Conservation (phyloP, 345 rosid genomes). For the Noccaea caerulescens region DNA sequence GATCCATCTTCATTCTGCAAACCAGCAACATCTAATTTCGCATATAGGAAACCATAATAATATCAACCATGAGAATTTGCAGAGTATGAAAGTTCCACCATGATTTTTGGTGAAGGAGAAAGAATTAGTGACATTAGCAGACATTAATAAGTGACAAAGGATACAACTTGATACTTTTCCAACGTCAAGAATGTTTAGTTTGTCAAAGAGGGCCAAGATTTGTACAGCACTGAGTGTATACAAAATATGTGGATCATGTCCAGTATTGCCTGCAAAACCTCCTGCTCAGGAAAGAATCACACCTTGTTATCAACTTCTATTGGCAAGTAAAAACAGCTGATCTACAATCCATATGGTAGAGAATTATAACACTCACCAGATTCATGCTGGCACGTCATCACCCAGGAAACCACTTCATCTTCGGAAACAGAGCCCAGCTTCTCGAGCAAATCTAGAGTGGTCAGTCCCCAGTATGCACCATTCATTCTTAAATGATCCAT, state of each 20-base stretch:
- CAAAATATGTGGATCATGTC: conserved; percentile 82
- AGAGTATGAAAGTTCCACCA: neutral
- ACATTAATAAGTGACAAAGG: conserved; percentile 55
- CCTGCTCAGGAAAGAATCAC: conserved; percentile 53
- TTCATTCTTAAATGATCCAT: conserved; percentile 92
- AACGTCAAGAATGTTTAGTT: conserved; percentile 63
- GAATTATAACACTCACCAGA: conserved; percentile 52
- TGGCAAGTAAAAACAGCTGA: neutral
- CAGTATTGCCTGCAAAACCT: conserved; percentile 92
- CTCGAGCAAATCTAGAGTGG: conserved; percentile 73
- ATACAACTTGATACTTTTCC: conserved; percentile 80
- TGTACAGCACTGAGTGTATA: conserved; percentile 91
- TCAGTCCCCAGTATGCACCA: conserved; percentile 93
- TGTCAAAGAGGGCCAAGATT: conserved; percentile 76
- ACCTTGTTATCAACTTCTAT: neutral
- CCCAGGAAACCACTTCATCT: conserved; percentile 73
- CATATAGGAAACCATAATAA: conserved; percentile 33
- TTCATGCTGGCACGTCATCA: conserved; percentile 78
- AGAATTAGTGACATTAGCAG: neutral
- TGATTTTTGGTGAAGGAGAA: conserved; percentile 2
- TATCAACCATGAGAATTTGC: neutral
- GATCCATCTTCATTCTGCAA: conserved; percentile 97
- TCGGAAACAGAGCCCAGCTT: conserved; percentile 64
- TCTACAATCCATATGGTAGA: conserved; percentile 2
- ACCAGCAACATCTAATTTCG: conserved; percentile 62